Evolutionary conservation across 148 eudicot genomes (phyloP), one percentile per base, ranked within the genome.

Genomic region (Chenopodium berlandieri): DNA sequence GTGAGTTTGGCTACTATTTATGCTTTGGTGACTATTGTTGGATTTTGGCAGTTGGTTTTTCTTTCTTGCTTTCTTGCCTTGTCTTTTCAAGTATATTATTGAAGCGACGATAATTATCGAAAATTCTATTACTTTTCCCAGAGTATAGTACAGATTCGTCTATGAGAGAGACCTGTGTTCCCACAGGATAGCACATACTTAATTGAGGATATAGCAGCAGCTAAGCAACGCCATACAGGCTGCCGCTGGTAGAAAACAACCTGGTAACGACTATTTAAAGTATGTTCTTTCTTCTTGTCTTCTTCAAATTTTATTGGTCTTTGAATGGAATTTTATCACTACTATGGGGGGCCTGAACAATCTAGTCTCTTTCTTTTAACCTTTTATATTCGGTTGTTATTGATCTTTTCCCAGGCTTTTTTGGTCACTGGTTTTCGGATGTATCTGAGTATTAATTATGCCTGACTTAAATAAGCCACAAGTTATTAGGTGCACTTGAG

Each of bases 361-460:
- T 77, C 34, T 56, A 44, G 54, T 44, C 17, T 75, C 60, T 79
- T 67, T 30, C 17, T 78, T 78, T 79, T 74, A 77, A 62, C 72
- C 75, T 54, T 52, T 60, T 75, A 27, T 68, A n/a, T 31, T 37
- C 13, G 48, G 73, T 64, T 73, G 76, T 23, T 69, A 67, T 37
- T 44, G 46, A 52, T 83, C 72, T 83, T 79, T 79, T 58, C 23
- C 56, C 50, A 7, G 8, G 78, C 82, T 68, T n/a, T 79, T 84
- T 84, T 81, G 83, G 81, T 65, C 72, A 71, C 31, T 84, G 84
- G 71, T 67, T 77, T 50, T 84, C 75, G 84, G 83, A 84, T 77
- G 60, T 80, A 77, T 81, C 75, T 66, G 50, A 65, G 40, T 10
- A 23, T 20, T 60, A 71, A 20, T 80, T 76, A 84, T 80, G 75